These are phyloP conservation scores for Populus ilicifolia DNA, from an alignment of 345 rosid species.

Conservation along the genomic window DNA sequence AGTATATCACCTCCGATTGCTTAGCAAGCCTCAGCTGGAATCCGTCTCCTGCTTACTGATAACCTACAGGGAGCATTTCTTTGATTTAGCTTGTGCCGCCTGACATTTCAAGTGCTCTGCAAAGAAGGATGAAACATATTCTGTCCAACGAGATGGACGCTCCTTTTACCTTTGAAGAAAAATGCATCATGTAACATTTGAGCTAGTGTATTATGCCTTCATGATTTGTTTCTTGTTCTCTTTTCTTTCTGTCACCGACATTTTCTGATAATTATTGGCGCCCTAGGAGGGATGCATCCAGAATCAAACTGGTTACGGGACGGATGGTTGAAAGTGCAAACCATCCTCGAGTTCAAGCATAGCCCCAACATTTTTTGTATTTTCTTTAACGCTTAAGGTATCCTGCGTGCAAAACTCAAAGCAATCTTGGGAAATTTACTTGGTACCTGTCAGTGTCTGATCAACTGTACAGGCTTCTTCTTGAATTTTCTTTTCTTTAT, in stretches of 20 bases:
- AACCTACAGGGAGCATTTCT: background rate
- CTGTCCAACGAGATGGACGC: background rate
- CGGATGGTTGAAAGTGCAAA: slow-evolving; percentile 10
- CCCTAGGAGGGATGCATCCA: slow-evolving; percentile 3
- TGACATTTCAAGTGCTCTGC: background rate
- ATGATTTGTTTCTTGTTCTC: background rate
- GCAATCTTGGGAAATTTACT: background rate
- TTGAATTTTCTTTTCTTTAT: background rate
- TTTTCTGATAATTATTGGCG: background rate
- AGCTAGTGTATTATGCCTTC: background rate
- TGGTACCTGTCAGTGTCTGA: background rate
- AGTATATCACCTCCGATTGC: background rate
- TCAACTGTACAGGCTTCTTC: background rate
- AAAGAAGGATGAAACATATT: background rate
- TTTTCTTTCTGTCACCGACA: background rate
- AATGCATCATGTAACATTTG: background rate
- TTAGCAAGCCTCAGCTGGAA: background rate
- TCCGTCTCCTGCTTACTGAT: background rate
- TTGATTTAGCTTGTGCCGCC: background rate
- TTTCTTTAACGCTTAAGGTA: background rate
- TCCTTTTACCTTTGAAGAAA: background rate
- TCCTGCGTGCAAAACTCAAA: background rate
- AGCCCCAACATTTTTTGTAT: background rate
- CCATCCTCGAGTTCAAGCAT: background rate
- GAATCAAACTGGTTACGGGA: background rate